These are phyloP conservation scores for Leavenworthia alabamica DNA, from an alignment of 345 rosid species.

Conservation along the genomic window DNA sequence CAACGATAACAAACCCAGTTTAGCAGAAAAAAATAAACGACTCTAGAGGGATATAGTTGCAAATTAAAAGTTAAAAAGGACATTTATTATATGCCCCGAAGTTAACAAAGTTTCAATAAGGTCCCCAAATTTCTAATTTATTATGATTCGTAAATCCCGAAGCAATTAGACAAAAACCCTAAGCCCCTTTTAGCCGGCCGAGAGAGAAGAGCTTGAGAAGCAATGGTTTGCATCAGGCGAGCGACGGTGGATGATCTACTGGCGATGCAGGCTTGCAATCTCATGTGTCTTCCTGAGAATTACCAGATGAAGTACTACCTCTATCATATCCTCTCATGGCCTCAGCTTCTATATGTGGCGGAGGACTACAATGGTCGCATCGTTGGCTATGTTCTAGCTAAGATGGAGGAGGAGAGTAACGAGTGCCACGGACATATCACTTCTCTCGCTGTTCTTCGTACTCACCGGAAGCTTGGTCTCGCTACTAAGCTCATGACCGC, in stretches of 20 bases:
- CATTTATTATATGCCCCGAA: not conserved
- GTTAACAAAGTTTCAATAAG: not conserved
- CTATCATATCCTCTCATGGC: constrained; percentile 98
- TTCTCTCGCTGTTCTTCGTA: constrained; percentile 96
- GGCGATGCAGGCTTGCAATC: constrained; percentile 97
- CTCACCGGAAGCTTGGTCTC: constrained; percentile 90
- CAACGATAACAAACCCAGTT: too few species aligned
- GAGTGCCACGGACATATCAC: constrained; percentile 99
- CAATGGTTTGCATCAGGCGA: constrained; percentile 94
- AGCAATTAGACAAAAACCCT: constrained; percentile 19
- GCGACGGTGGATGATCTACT: constrained; percentile 87
- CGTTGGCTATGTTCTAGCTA: constrained; percentile 93
- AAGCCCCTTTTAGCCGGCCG: constrained; percentile 9
- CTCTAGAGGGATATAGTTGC: not conserved
- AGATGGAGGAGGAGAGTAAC: constrained; percentile 96
- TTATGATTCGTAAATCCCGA: constrained; percentile 2
- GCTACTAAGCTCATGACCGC: constrained; percentile 99
- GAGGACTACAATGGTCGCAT: constrained; percentile 95
- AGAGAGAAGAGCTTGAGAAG: constrained; percentile 1
- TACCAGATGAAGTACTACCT: constrained; percentile 99
- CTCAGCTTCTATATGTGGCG: constrained; percentile 97
- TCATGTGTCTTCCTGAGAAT: constrained; percentile 92
- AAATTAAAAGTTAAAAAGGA: not conserved
- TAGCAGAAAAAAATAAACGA: not conserved
- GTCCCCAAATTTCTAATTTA: not conserved